A percentile compares a stretch with the other conserved stretches of the same genome.
phyloP scores from a whole-genome alignment of 2,329 filamentous ascomycete species.

The Alternaria viburni region DNA sequence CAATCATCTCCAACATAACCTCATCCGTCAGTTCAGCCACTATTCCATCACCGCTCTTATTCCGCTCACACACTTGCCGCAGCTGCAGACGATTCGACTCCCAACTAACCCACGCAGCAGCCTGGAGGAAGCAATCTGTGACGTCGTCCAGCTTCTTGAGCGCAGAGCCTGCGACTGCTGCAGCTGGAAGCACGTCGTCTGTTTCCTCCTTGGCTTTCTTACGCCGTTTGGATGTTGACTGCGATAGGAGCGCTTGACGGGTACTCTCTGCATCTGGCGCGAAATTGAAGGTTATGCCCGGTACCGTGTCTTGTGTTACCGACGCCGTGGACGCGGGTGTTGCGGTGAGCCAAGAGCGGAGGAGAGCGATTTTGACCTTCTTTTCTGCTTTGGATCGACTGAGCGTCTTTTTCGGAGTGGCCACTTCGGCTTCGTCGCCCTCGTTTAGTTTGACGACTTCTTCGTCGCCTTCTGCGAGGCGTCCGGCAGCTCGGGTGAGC shows the following conservation, averaged over 20 bases:
- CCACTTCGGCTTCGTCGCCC: conserved; percentile 18
- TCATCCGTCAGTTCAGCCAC: neutral
- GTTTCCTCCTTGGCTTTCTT: neutral
- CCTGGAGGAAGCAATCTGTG: conserved; percentile 80
- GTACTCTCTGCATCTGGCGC: conserved; percentile 6
- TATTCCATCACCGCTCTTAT: neutral
- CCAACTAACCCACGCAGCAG: conserved; percentile 78
- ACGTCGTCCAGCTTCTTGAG: conserved; percentile 76
- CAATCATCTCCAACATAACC: conserved; percentile 17
- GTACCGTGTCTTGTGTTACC: conserved; percentile 7
- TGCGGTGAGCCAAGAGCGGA: conserved; percentile 48
- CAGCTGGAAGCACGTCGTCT: neutral
- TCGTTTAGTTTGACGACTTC: neutral
- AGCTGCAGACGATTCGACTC: conserved; percentile 60
- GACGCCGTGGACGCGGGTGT: conserved; percentile 10
- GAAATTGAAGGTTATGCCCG: conserved; percentile 26
- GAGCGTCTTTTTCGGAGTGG: conserved; percentile 39
- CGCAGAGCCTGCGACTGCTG: conserved; percentile 7
- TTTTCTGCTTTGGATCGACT: conserved; percentile 56
- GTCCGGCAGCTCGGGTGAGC: conserved; percentile 28
- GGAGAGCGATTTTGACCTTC: conserved; percentile 68
- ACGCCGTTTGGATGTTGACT: neutral
- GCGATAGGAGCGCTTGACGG: conserved; percentile 13
- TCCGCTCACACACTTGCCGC: neutral
- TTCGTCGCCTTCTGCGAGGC: neutral